These are phyloP conservation scores for Fomes fomentarius DNA, from an alignment of 1,284 basidiomycete genomes.

Conservation along the genomic window DNA sequence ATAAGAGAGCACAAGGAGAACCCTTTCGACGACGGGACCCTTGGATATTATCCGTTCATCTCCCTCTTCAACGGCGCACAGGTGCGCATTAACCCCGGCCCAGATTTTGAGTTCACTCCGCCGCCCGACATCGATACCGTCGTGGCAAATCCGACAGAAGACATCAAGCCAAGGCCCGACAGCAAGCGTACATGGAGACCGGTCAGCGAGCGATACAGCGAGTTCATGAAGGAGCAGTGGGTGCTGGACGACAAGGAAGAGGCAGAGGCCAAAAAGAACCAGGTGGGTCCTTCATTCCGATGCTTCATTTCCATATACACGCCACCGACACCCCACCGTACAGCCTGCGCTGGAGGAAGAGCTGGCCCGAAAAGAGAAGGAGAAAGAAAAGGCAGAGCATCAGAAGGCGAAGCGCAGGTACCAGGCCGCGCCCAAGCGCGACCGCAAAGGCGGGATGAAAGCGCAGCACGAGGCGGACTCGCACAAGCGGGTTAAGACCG, in stretches of 20 bases:
- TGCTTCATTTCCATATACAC: neutral
- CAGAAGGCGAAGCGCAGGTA: slow-evolving; percentile 32
- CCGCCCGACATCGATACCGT: slow-evolving; percentile 71
- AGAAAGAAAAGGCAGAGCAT: slow-evolving; percentile 25
- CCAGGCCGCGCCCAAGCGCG: slow-evolving; percentile 30
- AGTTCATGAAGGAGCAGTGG: slow-evolving; percentile 81
- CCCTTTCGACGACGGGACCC: slow-evolving; percentile 89
- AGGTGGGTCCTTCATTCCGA: slow-evolving; percentile 11
- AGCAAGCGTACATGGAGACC: slow-evolving; percentile 68
- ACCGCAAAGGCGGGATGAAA: slow-evolving; percentile 18
- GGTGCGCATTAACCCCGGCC: slow-evolving; percentile 87
- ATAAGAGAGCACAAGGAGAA: slow-evolving; percentile 80
- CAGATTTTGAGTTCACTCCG: slow-evolving; percentile 82
- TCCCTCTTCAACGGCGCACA: slow-evolving; percentile 92
- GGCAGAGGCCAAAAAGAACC: slow-evolving; percentile 50
- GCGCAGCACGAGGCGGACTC: slow-evolving; percentile 16
- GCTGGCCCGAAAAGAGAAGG: slow-evolving; percentile 23
- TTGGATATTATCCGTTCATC: slow-evolving; percentile 96
- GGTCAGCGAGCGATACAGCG: slow-evolving; percentile 74
- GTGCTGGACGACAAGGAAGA: slow-evolving; percentile 71
- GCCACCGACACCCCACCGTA: neutral
- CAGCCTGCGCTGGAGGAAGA: slow-evolving; percentile 15
- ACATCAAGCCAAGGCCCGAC: slow-evolving; percentile 35
- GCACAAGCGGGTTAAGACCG: slow-evolving; percentile 21
- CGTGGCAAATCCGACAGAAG: slow-evolving; percentile 39